Base-by-base conservation (phyloP, 805 yeast species). In the Candida morakotiae region DNA sequence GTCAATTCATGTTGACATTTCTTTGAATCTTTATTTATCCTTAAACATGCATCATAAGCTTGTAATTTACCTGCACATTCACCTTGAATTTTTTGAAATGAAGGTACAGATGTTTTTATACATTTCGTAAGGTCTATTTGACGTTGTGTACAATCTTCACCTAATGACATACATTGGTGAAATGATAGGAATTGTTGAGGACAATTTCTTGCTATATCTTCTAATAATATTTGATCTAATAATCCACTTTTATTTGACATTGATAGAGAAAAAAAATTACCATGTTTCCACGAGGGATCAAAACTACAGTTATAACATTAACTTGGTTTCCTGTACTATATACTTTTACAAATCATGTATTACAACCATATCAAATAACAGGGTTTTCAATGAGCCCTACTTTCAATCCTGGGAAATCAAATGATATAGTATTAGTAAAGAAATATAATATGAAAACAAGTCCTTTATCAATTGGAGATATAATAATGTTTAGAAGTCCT, bases 301-400 rank as follows among this genome's bases (percentile, higher is more conserved):
- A 46, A 34, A 50, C 58, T 4, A 47, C 64, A 3, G 37, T 66
- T 10, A 44, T 56, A 5, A 51, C 68, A 2, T 40, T 65, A 26
- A 56, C 69, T 22, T 88, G 96, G 96, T 59, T 87, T 20, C 96
- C 96, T 0, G 96, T 87, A 31, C 56, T 74, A 11, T 73, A 81
- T 45, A 75, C 85, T 1, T 60, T 81, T 42, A 75, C 78, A 26
- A 87, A 85, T 44, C 85, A 83, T 53, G 79, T 80, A 9, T 79
- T 75, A 35, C 87, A 79, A 60, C 71, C 88, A 19, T 85, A 86
- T 11, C 75, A 78, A 58, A 75, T 88, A 13, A 74, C 80, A 30
- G 98, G 98, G 1, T 60, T 73, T 27, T 86, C 95, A 17, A 89
- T 89, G 98, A 71, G 84, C 36, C 97, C 97, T 1, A 77, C 95